phyloP scores from a whole-genome alignment of 2,329 filamentous ascomycete species.

The Moelleriella libera region DNA sequence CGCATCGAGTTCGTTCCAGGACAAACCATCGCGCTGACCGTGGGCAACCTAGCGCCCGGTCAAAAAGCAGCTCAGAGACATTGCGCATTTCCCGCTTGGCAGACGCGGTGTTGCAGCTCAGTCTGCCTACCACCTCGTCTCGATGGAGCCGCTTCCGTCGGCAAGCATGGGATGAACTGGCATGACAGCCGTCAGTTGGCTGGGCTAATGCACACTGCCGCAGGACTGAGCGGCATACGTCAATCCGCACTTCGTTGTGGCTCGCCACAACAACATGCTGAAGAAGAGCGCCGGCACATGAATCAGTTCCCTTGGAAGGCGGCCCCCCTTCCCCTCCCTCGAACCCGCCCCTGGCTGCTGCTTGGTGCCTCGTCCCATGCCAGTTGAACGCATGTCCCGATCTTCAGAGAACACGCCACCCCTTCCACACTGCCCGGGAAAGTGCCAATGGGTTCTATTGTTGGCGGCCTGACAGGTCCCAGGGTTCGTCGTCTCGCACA shows the following conservation, averaged over 20 bases:
- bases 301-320: background rate
- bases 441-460: background rate
- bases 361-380: too few relatives aligned
- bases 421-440: background rate
- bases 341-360: too few relatives aligned
- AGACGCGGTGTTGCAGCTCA: background rate
- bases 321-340: too few relatives aligned
- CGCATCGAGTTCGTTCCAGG: background rate
- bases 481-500: too few relatives aligned
- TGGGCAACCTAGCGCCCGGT: background rate
- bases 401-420: too few relatives aligned
- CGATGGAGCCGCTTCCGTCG: background rate
- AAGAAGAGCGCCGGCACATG: background rate
- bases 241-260: background rate
- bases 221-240: background rate
- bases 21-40: constrained; percentile 2
- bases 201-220: background rate
- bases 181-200: background rate
- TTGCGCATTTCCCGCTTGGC: background rate
- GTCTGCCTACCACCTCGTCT: too few relatives aligned
- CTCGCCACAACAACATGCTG: background rate
- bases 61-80: background rate
- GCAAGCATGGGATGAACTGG: constrained; percentile 1
- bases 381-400: too few relatives aligned
- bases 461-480: background rate